Evolutionary conservation across 164 flowering plant genomes (phyloP).

Genomic region (Macadamia integrifolia): DNA sequence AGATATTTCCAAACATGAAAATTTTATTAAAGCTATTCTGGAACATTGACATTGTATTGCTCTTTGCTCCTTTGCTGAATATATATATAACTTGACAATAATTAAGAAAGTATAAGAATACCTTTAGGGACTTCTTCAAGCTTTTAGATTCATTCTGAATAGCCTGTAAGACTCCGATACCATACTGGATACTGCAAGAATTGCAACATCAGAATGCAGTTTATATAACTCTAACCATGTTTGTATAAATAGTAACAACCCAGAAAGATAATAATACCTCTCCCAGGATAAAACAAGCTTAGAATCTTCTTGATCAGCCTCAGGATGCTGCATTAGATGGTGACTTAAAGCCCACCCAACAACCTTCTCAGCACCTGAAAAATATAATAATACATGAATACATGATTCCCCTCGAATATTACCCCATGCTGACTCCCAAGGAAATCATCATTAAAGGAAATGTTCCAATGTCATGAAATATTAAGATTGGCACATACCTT

Average conservation of each 20-base stretch:
- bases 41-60: not conserved
- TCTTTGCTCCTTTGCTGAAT: not conserved
- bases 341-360: constrained; percentile 85
- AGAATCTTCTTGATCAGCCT: constrained; percentile 35
- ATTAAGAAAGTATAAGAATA: constrained; percentile 12
- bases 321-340: constrained; percentile 54
- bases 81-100: not conserved
- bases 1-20: not conserved
- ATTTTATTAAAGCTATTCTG: not conserved
- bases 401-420: not conserved
- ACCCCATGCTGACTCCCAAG: not conserved
- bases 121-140: constrained; percentile 83
- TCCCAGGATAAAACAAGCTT: constrained; percentile 48
- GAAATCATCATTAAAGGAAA: not conserved
- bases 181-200: constrained; percentile 62
- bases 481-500: constrained; percentile 44
- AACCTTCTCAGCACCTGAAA: constrained; percentile 74
- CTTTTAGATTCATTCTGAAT: constrained; percentile 72
- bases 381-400: constrained; percentile 3
- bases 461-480: not conserved
- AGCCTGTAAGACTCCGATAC: constrained; percentile 54
- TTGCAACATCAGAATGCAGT: constrained; percentile 13
- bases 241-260: not conserved
- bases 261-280: constrained; percentile 26
- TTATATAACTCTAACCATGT: not conserved